Evolutionary conservation across 1,284 basidiomycete species (phyloP), one percentile per base, ranked within the genome.

Genomic region (Jaminaea rosea): DNA sequence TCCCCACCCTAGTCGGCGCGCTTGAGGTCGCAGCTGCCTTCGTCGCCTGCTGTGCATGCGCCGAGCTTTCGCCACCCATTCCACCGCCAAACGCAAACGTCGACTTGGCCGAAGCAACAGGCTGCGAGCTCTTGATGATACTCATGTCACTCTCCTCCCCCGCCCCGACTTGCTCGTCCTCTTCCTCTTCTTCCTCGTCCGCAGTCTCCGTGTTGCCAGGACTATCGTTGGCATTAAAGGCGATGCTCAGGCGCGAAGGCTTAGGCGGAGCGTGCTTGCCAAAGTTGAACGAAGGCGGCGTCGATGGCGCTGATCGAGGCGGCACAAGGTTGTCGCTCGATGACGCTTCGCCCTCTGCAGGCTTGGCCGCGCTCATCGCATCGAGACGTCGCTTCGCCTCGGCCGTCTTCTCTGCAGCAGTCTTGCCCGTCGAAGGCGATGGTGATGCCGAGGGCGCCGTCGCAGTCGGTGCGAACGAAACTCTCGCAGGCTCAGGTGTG

Each of bases 401-500:
- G 4, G 49, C 49, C 23, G 41, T 31, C 31, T 45, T 45, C 9
- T 41, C 26, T 23, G 24, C 47, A 15, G 26, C 42, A n/a, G 48
- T 19, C 10, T 26, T 37, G 19, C 28, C 36, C 32, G 15, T 34
- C 19, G 26, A 28, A 9, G 31, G 24, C 23, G 47, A 10, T 26
- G 37, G 44, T 11, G 53, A 49, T 19, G 28, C 45, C 17, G n/a
- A n/a, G n/a, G n/a, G n/a, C n/a, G n/a, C n/a, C n/a, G n/a, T n/a
- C n/a, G n/a, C n/a, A n/a, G n/a, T n/a, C n/a, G n/a, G n/a, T n/a
- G n/a, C n/a, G n/a, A n/a, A n/a, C n/a, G n/a, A n/a, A n/a, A n/a
- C n/a, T n/a, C n/a, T n/a, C n/a, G 31, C 8, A 1, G 50, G 51
- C 28, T 49, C 50, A 27, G 41, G 49, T 7, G 49, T 36, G 10